Conservation (phyloP, 495 filamentous ascomycete species). For the Arthonia radiata region DNA sequence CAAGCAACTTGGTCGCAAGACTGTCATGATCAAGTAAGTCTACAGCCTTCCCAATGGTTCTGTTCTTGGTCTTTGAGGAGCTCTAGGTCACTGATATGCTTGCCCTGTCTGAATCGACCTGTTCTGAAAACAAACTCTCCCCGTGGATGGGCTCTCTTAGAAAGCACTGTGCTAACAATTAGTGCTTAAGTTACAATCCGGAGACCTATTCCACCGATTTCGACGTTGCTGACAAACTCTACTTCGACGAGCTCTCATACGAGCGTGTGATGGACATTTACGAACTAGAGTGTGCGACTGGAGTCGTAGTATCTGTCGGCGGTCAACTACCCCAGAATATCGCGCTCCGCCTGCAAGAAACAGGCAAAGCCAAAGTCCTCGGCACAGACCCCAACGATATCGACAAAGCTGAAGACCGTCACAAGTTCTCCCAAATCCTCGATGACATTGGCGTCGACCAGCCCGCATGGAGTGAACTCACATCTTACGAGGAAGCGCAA, state of each 20-base stretch:
- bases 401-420: constrained; percentile 87
- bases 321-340: constrained; percentile 96
- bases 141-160: background rate
- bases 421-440: constrained; percentile 95
- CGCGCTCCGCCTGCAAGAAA: constrained; percentile 80
- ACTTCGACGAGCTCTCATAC: constrained; percentile 93
- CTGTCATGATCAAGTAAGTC: constrained; percentile 72
- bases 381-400: constrained; percentile 86
- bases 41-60: constrained; percentile 1
- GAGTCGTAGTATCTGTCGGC: constrained; percentile 86
- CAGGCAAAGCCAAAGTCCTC: constrained; percentile 64
- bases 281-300: constrained; percentile 65
- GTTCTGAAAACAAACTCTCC: background rate
- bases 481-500: constrained; percentile 65
- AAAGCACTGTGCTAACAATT: constrained; percentile 1
- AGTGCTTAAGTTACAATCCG: constrained; percentile 70
- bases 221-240: constrained; percentile 81
- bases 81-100: no score
- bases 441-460: constrained; percentile 90
- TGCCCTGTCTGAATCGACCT: background rate
- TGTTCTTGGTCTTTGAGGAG: no score
- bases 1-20: constrained; percentile 81
- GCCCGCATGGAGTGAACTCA: constrained; percentile 91
- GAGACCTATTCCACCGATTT: constrained; percentile 81
- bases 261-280: constrained; percentile 98